A percentile compares a stretch with the other conserved stretches of the same genome.
Conservation (phyloP, 2,329 filamentous ascomycete species). For the Fusarium chaquense region DNA sequence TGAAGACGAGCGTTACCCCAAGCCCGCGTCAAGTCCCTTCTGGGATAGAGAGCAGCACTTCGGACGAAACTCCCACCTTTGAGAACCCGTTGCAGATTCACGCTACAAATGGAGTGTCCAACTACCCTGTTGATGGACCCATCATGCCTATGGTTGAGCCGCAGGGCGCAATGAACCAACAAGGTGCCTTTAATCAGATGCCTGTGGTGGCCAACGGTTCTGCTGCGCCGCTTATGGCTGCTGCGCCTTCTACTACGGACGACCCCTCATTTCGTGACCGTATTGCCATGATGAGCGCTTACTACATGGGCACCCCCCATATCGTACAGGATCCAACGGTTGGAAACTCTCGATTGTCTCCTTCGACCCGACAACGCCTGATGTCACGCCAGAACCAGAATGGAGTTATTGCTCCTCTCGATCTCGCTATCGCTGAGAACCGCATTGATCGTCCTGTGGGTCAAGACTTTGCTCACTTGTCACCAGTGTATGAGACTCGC, state of each 20-base stretch:
- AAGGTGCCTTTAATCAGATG: slow-evolving; percentile 41
- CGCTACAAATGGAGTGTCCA: slow-evolving; percentile 23
- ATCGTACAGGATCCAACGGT: slow-evolving; percentile 50
- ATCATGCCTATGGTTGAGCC: slow-evolving; percentile 13
- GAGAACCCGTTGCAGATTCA: slow-evolving; percentile 50
- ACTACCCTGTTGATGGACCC: slow-evolving; percentile 31
- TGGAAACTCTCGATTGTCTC: slow-evolving; percentile 49
- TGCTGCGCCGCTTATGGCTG: slow-evolving; percentile 41
- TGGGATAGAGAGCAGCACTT: slow-evolving; percentile 27
- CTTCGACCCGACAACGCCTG: slow-evolving; percentile 53
- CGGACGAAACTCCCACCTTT: slow-evolving; percentile 43
- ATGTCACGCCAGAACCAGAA: slow-evolving; percentile 60
- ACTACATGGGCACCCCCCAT: slow-evolving; percentile 47
- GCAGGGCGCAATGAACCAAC: slow-evolving; percentile 35
- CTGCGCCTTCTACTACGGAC: slow-evolving; percentile 47
- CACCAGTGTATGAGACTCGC: slow-evolving; percentile 79
- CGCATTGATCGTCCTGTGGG: slow-evolving; percentile 52
- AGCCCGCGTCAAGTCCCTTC: slow-evolving; percentile 39
- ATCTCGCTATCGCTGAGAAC: slow-evolving; percentile 64
- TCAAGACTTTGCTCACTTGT: slow-evolving; percentile 67
- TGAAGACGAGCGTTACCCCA: slow-evolving; percentile 52
- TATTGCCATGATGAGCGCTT: slow-evolving; percentile 56
- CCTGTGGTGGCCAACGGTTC: slow-evolving; percentile 55
- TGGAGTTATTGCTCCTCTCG: slow-evolving; percentile 66
- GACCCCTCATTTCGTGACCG: slow-evolving; percentile 58